A percentile compares a stretch with the other conserved stretches of the same genome.
Evolutionary conservation across 768 basidiomycete species (phyloP).

Genomic region (Termitomyces sp.): DNA sequence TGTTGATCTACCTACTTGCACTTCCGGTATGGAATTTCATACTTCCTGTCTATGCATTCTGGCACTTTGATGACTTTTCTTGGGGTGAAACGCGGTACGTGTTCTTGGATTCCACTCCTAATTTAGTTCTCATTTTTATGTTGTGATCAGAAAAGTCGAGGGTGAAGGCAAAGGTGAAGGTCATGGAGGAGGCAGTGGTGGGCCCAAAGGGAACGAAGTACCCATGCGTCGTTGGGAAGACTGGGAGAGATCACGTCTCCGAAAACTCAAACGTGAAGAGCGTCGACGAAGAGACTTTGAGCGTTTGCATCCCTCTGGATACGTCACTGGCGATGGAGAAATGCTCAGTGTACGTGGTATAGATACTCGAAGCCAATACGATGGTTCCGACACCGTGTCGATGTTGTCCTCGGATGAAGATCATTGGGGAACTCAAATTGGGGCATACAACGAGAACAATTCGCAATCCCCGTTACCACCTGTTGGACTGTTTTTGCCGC

Average conservation of each 20-base stretch:
- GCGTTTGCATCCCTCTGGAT: constrained; percentile 66
- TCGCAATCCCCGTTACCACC: constrained; percentile 81
- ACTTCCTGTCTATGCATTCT: constrained; percentile 92
- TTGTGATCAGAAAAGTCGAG: constrained; percentile 73
- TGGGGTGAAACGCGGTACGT: constrained; percentile 97
- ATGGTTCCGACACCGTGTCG: constrained; percentile 78
- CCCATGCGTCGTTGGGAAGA: constrained; percentile 99
- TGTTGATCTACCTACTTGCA: constrained; percentile 90
- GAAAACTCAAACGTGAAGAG: constrained; percentile 87
- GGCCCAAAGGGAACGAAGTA: constrained; percentile 52
- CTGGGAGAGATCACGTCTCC: constrained; percentile 93
- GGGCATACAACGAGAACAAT: constrained; percentile 88
- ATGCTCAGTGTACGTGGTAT: constrained; percentile 46
- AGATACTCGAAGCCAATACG: constrained; percentile 59
- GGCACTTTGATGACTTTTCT: constrained; percentile 99
- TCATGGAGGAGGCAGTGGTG: constrained; percentile 63
- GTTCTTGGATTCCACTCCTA: neutral
- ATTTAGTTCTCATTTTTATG: constrained; percentile 12
- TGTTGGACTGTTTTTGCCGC: constrained; percentile 51
- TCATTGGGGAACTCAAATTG: constrained; percentile 93
- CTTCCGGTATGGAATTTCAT: constrained; percentile 96
- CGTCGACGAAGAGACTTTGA: constrained; percentile 78
- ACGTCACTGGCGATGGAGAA: constrained; percentile 56
- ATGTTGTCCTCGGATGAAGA: constrained; percentile 89
- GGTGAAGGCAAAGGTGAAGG: constrained; percentile 80